These are phyloP conservation scores for Agastache rugosa DNA, from an alignment of 257 asterid species.

Conservation along the genomic window DNA sequence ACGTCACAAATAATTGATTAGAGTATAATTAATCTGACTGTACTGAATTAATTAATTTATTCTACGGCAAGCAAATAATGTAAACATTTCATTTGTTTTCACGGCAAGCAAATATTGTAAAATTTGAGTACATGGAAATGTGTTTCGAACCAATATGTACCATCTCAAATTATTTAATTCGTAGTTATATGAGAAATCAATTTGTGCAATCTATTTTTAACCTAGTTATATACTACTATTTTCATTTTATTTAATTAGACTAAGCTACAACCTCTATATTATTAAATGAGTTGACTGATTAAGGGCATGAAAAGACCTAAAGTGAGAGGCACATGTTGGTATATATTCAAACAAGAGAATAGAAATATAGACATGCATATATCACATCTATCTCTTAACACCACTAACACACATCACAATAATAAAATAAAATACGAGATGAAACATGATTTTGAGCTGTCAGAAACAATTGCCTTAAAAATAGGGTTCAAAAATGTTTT, in stretches of 20 bases:
- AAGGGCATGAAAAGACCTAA: background rate
- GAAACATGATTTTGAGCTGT: background rate
- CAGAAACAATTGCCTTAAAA: conserved; percentile 32
- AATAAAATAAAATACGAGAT: no score
- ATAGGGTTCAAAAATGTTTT: conserved; percentile 37
- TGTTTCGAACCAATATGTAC: no score
- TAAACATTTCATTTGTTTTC: background rate
- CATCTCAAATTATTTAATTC: background rate
- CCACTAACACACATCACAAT: no score
- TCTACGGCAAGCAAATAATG: background rate
- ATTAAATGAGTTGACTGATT: background rate
- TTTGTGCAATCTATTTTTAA: no score
- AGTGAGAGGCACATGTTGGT: background rate
- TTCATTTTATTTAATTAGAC: background rate
- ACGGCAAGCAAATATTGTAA: conserved; percentile 25
- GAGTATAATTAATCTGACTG: background rate
- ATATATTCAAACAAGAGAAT: background rate
- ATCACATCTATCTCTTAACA: no score
- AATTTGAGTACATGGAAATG: background rate
- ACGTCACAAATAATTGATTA: conserved; percentile 17
- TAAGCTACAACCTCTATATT: background rate
- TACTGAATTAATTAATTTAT: conserved; percentile 2
- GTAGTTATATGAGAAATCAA: background rate
- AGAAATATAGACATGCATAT: no score
- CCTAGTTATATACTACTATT: no score